These are phyloP conservation scores for Lepidium didymum DNA, from an alignment of 345 rosid species.

Conservation along the genomic window DNA sequence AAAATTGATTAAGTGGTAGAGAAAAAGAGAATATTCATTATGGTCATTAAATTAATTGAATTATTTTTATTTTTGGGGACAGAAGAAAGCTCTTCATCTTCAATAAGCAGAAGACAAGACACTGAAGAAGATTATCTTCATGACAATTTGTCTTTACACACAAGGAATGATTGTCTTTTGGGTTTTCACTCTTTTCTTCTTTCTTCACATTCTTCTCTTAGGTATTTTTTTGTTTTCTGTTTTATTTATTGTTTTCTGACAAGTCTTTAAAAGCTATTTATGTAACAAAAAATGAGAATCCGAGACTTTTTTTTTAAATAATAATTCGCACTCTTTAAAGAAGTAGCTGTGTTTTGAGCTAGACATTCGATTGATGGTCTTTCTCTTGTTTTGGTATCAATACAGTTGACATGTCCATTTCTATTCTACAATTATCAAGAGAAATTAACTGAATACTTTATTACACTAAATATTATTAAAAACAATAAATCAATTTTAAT, in stretches of 20 bases:
- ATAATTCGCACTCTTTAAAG: background rate
- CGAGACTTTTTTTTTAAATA: background rate
- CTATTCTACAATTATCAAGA: no score
- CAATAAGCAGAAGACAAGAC: constrained; percentile 35
- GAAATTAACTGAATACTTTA: no score
- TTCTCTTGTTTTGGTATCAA: constrained; percentile 7
- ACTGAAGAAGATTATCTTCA: constrained; percentile 24
- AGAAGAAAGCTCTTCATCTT: constrained; percentile 26
- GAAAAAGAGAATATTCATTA: no score
- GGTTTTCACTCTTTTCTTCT: constrained; percentile 26
- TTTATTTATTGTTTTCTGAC: constrained; percentile 12
- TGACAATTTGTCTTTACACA: constrained; percentile 27
- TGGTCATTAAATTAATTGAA: no score
- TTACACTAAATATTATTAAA: no score
- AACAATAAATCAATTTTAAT: no score
- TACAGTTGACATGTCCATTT: background rate
- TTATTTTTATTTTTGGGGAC: no score
- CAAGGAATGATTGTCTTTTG: constrained; percentile 35
- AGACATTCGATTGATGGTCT: constrained; percentile 10
- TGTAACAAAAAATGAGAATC: constrained; percentile 12
- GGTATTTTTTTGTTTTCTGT: constrained; percentile 11
- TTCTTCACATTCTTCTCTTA: constrained; percentile 27
- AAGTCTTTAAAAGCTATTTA: constrained; percentile 5
- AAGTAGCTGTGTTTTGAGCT: constrained; percentile 5
- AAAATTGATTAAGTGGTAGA: no score